phyloP scores from a whole-genome alignment of 495 filamentous ascomycete species.

The Staphylotrichum longicolle region DNA sequence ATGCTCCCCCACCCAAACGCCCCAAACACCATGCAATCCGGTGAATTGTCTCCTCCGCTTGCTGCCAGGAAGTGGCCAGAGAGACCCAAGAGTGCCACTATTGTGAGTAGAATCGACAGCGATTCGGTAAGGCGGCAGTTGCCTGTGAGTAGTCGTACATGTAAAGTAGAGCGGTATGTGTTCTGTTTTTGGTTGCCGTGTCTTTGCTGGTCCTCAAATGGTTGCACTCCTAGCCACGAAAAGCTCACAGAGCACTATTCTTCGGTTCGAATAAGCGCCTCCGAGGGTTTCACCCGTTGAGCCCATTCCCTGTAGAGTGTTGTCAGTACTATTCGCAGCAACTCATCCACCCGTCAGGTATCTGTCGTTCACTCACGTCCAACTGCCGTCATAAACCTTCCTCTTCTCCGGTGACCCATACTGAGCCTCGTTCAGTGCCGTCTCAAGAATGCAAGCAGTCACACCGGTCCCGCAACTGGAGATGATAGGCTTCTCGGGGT shows the following conservation, averaged over 20 bases:
- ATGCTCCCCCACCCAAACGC: constrained; percentile 21
- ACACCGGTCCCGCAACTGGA: constrained; percentile 91
- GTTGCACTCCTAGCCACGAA: too few relatives aligned
- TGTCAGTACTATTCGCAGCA: constrained; percentile 18
- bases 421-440: constrained; percentile 75
- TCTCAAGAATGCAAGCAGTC: constrained; percentile 89
- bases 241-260: background rate
- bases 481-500: constrained; percentile 82
- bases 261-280: constrained; percentile 40
- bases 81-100: background rate
- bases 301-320: constrained; percentile 63
- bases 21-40: constrained; percentile 6
- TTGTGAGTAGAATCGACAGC: too few relatives aligned
- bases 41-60: background rate
- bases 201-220: background rate
- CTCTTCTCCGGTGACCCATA: constrained; percentile 65
- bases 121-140: too few relatives aligned
- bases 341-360: too few relatives aligned
- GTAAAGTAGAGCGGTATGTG: constrained; percentile 7
- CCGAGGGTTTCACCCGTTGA: constrained; percentile 51
- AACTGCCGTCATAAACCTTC: constrained; percentile 91
- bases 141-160: constrained; percentile 2
- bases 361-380: constrained; percentile 74
- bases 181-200: background rate
- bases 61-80: background rate